Evolutionary conservation across 2,329 filamentous ascomycete species (phyloP), one percentile per base, ranked within the genome.

Genomic region (Penicillium concentricum): DNA sequence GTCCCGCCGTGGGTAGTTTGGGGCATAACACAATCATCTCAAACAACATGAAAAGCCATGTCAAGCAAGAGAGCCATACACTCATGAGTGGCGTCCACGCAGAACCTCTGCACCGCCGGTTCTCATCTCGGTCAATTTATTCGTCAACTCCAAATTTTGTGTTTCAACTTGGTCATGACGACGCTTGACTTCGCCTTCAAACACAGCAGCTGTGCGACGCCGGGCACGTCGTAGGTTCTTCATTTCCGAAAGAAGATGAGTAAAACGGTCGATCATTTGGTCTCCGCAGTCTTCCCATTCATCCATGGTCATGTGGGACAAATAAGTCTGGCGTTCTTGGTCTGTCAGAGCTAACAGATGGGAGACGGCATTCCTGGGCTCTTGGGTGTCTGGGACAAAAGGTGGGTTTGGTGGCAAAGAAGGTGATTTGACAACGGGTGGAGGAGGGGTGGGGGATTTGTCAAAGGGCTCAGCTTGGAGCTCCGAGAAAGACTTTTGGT

Each of bases 271-370:
- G 1, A 87, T 75, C 44, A 87, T 80, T 78, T 84, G 83, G 56
- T 85, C 82, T 3, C 85, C 85, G 22, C 83, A 82, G 44, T 84
- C 79, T 70, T 87, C 85, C 82, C 85, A 87, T 59, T 86, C 78
- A 4, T 76, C 69, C 16, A 85, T 77, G 0, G 74, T 71, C 39
- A 87, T 74, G 10, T 76, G 78, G 2, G 74, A 71, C 60, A 87
- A 80, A 68, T 86, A 84, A 0, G 70, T 62, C 4, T 69, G 68
- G 58, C 84, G 81, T 4, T 79, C 72, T 26, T 71, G 49, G 1
- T 70, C 69, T 22, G 72, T 66, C 15, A 76, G 67, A 5, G 60
- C 67, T 28, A 77, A 63, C 22, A 79, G 67, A 24, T 74, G 67
- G 12, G 69, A 67, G 9, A 78, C 67, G 38, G 73, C 75, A 41